Evolutionary conservation across 2,329 filamentous ascomycete genomes (phyloP).

Genomic region (Alternaria brassicae): DNA sequence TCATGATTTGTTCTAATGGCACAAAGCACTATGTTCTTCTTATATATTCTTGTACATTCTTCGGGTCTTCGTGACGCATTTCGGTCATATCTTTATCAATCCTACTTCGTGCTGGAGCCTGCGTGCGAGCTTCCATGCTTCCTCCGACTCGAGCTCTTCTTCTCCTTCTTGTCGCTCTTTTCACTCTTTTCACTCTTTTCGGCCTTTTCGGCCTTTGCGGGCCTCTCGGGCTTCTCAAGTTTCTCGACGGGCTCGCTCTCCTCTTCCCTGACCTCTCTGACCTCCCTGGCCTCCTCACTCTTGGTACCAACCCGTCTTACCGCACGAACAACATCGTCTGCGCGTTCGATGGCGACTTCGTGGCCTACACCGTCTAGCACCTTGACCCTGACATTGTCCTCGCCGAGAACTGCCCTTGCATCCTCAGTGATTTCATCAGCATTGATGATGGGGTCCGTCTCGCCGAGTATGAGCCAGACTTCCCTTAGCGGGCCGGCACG

Average conservation of each 20-base stretch:
- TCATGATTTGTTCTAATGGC: background rate
- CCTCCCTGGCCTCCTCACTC: conserved; percentile 5
- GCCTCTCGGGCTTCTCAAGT: background rate
- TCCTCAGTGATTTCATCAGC: conserved; percentile 70
- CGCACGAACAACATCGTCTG: conserved; percentile 61
- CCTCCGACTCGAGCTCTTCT: conserved; percentile 17
- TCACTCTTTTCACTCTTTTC: conserved; percentile 3
- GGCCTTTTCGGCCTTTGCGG: background rate
- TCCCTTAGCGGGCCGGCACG: conserved; percentile 53
- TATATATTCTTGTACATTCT: conserved; percentile 8
- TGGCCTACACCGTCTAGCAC: conserved; percentile 68
- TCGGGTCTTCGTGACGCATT: background rate
- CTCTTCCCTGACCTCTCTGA: no score
- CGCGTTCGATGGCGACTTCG: conserved; percentile 71
- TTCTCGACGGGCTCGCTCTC: background rate
- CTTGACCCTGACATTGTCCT: conserved; percentile 63
- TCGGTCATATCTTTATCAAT: background rate
- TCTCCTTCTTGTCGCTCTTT: conserved; percentile 14
- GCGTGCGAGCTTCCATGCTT: conserved; percentile 17
- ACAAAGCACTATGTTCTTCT: background rate
- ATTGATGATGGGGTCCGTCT: conserved; percentile 71
- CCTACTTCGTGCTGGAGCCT: conserved; percentile 13
- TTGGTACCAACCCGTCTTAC: conserved; percentile 12
- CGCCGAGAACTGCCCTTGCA: conserved; percentile 63
- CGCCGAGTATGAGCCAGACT: conserved; percentile 71